Evolutionary conservation across 2,329 filamentous ascomycete genomes (phyloP).

Genomic region (Exophiala bonariae): DNA sequence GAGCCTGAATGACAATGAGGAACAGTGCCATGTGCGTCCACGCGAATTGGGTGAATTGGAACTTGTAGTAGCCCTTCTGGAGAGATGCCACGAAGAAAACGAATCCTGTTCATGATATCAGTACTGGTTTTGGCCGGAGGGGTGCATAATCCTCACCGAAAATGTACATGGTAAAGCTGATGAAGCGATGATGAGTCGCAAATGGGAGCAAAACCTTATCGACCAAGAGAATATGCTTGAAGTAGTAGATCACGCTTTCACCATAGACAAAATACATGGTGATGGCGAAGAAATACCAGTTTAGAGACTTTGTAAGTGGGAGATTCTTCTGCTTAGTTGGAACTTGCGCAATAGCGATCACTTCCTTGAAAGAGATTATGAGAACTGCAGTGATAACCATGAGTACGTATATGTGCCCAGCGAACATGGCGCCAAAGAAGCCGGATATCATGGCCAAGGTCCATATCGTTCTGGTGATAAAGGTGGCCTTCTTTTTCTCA

Average conservation of each 20-base stretch:
- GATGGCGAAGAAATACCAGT: slow-evolving; percentile 98
- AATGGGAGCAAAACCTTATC: slow-evolving; percentile 90
- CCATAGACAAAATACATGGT: slow-evolving; percentile 99
- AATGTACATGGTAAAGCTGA: slow-evolving; percentile 97
- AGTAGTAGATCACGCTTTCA: slow-evolving; percentile 99
- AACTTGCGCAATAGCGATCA: slow-evolving; percentile 95
- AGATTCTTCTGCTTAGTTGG: slow-evolving; percentile 88
- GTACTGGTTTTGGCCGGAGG: not conserved
- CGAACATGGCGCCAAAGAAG: slow-evolving; percentile 91
- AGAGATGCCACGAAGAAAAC: slow-evolving; percentile 96
- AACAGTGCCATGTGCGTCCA: slow-evolving; percentile 99
- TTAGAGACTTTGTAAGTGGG: slow-evolving; percentile 90
- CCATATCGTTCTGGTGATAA: slow-evolving; percentile 96
- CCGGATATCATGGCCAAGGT: slow-evolving; percentile 93
- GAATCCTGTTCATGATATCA: slow-evolving; percentile 65
- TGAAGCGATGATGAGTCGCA: slow-evolving; percentile 96
- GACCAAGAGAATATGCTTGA: slow-evolving; percentile 96
- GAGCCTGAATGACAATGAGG: slow-evolving; percentile 94
- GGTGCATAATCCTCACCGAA: slow-evolving; percentile 65
- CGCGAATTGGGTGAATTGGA: slow-evolving; percentile 98
- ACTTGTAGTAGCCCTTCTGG: slow-evolving; percentile 93
- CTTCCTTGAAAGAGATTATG: slow-evolving; percentile 98
- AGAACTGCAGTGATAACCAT: slow-evolving; percentile 89
- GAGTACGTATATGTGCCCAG: slow-evolving; percentile 97
- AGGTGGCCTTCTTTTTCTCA: slow-evolving; percentile 98